Base-by-base conservation (phyloP, 148 eudicot genomes). In the Gaultheria prostrata region DNA sequence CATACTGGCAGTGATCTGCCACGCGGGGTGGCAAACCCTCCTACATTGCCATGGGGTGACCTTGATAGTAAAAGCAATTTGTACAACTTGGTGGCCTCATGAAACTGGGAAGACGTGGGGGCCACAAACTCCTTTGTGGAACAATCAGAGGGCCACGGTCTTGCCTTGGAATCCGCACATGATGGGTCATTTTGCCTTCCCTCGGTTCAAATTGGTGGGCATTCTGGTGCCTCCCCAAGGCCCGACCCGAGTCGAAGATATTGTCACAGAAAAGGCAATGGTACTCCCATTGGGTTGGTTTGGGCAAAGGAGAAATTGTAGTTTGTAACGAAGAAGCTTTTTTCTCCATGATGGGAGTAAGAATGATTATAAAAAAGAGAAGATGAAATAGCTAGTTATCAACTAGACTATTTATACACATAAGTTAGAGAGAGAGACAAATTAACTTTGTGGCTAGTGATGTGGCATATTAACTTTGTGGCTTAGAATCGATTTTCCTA, bases 311-410 rank as follows among this genome's bases (percentile, higher is more conserved):
- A 39, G 51, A 8, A 8, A 13, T 21, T 74, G 28, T 43, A 18
- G 24, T 20, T 73, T 72, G 3, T 6, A 7, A 49, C 39, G 76
- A 72, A 39, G 43, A 30, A 1, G 49, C n/a, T 35, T 45, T 51
- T 43, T 21, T 74, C 28, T 74, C 26, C 77, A 21, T 74, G 50
- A 39, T 21, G 28, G 48, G 83, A 46, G 83, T 79, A 53, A 80
- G 81, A 57, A 75, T 74, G 1, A 75, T 80, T 39, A 81, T 80
- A 80, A 74, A 85, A 5, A 85, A 9, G 84, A 30, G 14, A 24
- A 28, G 71, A 65, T 65, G 28, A 4, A 67, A 67, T 13, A 13
- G 33, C 12, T 4, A 65, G 71, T 65, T 67, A 67, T 28, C 72
- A 67, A 26, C 72, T 28, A 4, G 33, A 32, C 72, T 28, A 67